These are phyloP conservation scores for Allomyces macrogynus DNA, from an alignment of 192 early-diverging fungal genomes.

Conservation along the genomic window DNA sequence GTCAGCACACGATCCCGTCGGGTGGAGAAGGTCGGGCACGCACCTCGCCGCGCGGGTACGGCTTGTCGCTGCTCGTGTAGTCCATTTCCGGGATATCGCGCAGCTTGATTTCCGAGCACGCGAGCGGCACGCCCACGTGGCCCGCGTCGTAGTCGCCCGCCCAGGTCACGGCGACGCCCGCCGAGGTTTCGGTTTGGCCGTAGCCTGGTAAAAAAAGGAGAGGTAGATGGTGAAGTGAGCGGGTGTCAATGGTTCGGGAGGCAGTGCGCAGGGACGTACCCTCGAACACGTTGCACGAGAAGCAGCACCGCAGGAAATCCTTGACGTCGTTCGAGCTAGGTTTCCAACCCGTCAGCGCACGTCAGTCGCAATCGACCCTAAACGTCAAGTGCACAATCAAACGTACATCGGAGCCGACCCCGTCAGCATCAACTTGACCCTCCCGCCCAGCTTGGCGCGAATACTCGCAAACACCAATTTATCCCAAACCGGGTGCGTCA, in stretches of 20 bases:
- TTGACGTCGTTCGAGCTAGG: constrained; percentile 47
- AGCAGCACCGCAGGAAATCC: constrained; percentile 71
- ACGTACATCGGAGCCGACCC: constrained; percentile 62
- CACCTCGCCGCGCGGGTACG: constrained; percentile 81
- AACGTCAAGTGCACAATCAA: too few species aligned
- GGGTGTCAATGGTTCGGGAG: not conserved
- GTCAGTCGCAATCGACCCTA: too few species aligned
- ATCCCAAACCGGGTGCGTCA: constrained; percentile 59
- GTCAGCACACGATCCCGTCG: too few species aligned
- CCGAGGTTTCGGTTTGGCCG: constrained; percentile 70
- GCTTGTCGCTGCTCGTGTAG: constrained; percentile 59
- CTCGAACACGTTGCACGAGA: constrained; percentile 59
- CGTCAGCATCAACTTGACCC: constrained; percentile 52
- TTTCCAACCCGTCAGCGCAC: too few species aligned
- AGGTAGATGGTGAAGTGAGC: not conserved
- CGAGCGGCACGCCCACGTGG: constrained; percentile 61
- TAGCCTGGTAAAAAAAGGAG: constrained; percentile 30
- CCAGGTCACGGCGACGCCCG: constrained; percentile 24
- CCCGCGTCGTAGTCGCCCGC: constrained; percentile 29
- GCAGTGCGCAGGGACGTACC: constrained; percentile 13
- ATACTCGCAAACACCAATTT: constrained; percentile 55
- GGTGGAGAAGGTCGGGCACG: constrained; percentile 10
- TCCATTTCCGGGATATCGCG: constrained; percentile 75
- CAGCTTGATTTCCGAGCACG: constrained; percentile 64
- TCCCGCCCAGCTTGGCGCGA: constrained; percentile 57